A percentile compares a stretch with the other conserved stretches of the same genome.
phyloP scores from a whole-genome alignment of 2,329 filamentous ascomycete species.

The Nakataea oryzae region DNA sequence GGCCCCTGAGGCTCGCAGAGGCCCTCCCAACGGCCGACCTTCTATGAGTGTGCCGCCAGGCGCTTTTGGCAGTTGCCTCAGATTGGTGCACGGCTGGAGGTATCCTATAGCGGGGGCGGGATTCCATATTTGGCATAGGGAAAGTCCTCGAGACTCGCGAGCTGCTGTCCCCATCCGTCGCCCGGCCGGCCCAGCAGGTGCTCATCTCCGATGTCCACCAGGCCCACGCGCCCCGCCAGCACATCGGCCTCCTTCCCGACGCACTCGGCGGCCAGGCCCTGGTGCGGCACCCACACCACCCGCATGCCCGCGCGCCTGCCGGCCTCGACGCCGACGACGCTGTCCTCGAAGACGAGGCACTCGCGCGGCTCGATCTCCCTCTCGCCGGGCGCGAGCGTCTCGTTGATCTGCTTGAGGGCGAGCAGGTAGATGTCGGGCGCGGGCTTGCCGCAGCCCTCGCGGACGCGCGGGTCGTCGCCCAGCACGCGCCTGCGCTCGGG shows the following conservation, averaged over 20 bases:
- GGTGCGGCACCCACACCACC: slow-evolving; percentile 61
- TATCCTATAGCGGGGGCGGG: not conserved
- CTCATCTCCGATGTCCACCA: slow-evolving; percentile 17
- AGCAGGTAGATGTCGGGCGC: slow-evolving; percentile 64
- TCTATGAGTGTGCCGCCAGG: no score
- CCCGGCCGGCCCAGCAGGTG: slow-evolving; percentile 21
- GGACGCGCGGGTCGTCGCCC: slow-evolving; percentile 56
- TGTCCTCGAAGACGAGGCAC: slow-evolving; percentile 37
- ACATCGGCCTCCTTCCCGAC: slow-evolving; percentile 16
- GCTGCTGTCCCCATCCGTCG: slow-evolving; percentile 25
- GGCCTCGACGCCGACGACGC: slow-evolving; percentile 60
- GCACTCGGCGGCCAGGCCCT: slow-evolving; percentile 34
- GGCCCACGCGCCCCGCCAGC: slow-evolving; percentile 18
- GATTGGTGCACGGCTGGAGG: no score
- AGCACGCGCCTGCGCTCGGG: slow-evolving; percentile 43
- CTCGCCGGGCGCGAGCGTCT: slow-evolving; percentile 34
- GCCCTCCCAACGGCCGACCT: no score
- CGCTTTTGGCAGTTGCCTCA: no score
- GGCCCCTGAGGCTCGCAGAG: no score
- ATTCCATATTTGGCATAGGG: slow-evolving; percentile 21
- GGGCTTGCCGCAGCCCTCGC: slow-evolving; percentile 55
- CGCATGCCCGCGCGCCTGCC: slow-evolving; percentile 64
- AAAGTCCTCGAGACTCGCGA: slow-evolving; percentile 22
- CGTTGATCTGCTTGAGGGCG: slow-evolving; percentile 55
- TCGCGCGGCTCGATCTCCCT: slow-evolving; percentile 47